These are phyloP conservation scores for Exophiala calicioides DNA, from an alignment of 2,329 filamentous ascomycete genomes.

Conservation along the genomic window DNA sequence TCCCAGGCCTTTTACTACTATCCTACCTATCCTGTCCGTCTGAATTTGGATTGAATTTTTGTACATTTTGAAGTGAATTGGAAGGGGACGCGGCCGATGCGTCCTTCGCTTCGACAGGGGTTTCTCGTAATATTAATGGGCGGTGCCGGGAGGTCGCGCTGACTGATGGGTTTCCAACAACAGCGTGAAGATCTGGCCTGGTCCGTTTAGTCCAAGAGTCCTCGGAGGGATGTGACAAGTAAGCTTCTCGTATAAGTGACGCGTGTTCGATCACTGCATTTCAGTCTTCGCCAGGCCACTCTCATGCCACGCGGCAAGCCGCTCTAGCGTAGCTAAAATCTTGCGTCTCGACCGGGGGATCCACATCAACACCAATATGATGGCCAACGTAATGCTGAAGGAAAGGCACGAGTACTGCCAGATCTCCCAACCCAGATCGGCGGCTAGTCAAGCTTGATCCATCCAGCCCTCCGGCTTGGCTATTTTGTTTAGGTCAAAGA, in stretches of 20 bases:
- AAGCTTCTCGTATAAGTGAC: no score
- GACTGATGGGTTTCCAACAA: not conserved
- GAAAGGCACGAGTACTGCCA: constrained; percentile 22
- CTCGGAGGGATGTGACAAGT: no score
- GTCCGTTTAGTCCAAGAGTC: no score
- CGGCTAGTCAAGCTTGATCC: constrained; percentile 55
- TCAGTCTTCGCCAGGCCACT: constrained; percentile 11
- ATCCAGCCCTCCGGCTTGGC: constrained; percentile 85
- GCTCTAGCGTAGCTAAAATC: constrained; percentile 23
- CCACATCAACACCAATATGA: constrained; percentile 27
- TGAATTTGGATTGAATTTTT: no score
- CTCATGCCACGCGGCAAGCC: constrained; percentile 31
- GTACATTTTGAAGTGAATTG: not conserved
- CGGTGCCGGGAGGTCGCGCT: no score
- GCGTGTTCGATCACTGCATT: constrained; percentile 8
- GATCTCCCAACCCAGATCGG: constrained; percentile 21
- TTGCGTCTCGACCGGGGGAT: constrained; percentile 31
- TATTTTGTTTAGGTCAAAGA: constrained; percentile 78
- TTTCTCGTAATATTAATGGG: no score
- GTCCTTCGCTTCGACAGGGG: not conserved
- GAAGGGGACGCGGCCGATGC: not conserved
- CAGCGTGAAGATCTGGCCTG: not conserved
- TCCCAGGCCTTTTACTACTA: no score
- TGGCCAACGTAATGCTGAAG: constrained; percentile 17
- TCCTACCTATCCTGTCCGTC: no score